Base-by-base conservation (phyloP, 768 basidiomycete species). In the Leccinum variicolor region DNA sequence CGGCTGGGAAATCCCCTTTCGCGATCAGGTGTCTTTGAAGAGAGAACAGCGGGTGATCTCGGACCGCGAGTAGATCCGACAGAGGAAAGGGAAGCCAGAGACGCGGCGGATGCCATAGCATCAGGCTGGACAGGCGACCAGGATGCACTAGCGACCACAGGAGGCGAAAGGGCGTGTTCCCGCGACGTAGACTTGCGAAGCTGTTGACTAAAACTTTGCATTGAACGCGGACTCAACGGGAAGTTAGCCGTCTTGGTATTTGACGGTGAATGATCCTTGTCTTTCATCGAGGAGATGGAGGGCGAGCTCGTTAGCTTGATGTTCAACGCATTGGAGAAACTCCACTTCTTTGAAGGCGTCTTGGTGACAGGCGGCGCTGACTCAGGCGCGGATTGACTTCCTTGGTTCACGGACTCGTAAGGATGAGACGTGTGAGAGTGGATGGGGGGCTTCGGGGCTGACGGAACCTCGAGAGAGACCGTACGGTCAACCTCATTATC, bases 341-440 rank as follows among this genome's bases (percentile, higher is more conserved):
- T 94, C 93, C 93, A 95, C 73, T 95, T 95, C 81, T 94, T 94
- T n/a, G 90, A 92, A 33, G 92, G 92, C 3, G 90, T 89, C 75
- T 90, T 90, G 52, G 80, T 76, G 45, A 80, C 75, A 15, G 75
- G 66, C 41, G 85, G 78, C 14, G 66, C 62, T 55, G 79, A 73
- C 56, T 83, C 80, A 29, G 77, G 71, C 53, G 75, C 63, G 69
- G 74, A 62, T 56, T 67, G 70, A 74, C 77, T 66, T 63, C 69
- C 67, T 69, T 64, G 64, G 67, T 74, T 65, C 45, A 68, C 64
- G 57, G 75, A 73, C 53, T 78, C 77, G 53, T 79, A 74, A 55
- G 74, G 73, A 65, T 66, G 76, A 54, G 74, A 71, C 36, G 46
- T 63, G 50, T 73, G 67, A 46, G 73, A 65, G 31, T 69, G 66